phyloP scores from a whole-genome alignment of 305 asterid species.

The Fraxinus baroniana region DNA sequence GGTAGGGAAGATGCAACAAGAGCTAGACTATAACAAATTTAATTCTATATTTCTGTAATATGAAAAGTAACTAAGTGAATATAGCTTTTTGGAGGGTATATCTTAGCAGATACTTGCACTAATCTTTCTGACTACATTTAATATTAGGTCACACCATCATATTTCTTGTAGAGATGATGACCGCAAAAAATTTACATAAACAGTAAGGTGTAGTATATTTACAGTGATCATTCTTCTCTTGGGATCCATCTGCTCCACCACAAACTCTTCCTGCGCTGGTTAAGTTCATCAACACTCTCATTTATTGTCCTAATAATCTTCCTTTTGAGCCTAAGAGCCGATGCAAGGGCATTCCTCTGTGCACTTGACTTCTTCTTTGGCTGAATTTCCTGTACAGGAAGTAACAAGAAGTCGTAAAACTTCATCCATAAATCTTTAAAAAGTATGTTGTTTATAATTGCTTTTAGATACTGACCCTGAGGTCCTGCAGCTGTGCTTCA shows the following conservation, averaged over 20 bases:
- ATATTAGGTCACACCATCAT: constrained; percentile 18
- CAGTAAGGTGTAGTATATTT: constrained; percentile 13
- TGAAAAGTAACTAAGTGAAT: constrained; percentile 9
- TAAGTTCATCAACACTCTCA: constrained; percentile 72
- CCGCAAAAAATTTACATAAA: constrained; percentile 44
- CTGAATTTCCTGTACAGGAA: constrained; percentile 56
- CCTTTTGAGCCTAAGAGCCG: constrained; percentile 73
- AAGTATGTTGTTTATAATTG: background rate
- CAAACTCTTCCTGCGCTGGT: constrained; percentile 56
- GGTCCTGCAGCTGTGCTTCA: constrained; percentile 85
- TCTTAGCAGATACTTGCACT: constrained; percentile 19
- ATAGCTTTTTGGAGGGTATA: background rate
- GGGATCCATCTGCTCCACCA: constrained; percentile 99
- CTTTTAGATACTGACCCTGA: constrained; percentile 46
- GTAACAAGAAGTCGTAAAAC: background rate
- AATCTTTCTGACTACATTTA: constrained; percentile 16
- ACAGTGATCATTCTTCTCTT: constrained; percentile 58
- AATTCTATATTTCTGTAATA: constrained; percentile 6
- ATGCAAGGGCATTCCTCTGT: constrained; percentile 84
- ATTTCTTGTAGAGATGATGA: constrained; percentile 17
- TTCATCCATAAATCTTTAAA: background rate
- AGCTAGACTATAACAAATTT: background rate
- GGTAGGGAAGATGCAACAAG: background rate
- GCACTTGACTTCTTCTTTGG: constrained; percentile 65
- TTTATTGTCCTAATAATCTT: constrained; percentile 62